Percentiles rank a stretch among this genome's conserved stretches.
phyloP scores from a whole-genome alignment of 331 rosid genomes.

The Arachis monticola region DNA sequence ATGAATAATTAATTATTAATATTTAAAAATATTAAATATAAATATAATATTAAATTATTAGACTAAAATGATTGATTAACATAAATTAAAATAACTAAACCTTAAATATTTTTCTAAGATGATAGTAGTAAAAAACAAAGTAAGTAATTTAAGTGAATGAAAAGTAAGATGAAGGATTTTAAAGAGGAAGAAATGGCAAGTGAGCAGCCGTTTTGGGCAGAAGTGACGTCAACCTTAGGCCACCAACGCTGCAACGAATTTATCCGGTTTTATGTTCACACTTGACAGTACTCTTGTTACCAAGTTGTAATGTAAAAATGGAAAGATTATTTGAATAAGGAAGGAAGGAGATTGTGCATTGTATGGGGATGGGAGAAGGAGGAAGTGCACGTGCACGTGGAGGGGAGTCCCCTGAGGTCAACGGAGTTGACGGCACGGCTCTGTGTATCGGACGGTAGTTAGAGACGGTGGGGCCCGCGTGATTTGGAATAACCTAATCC shows the following conservation, averaged over 20 bases:
- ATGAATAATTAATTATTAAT: too few relatives aligned
- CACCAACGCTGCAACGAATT: not conserved
- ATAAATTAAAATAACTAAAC: too few relatives aligned
- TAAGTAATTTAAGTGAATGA: not conserved
- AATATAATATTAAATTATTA: too few relatives aligned
- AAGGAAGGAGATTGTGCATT: not conserved
- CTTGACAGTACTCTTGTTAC: too few relatives aligned
- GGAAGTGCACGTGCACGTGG: conserved; percentile 42
- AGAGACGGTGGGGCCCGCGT: conserved; percentile 37
- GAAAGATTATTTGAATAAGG: not conserved
- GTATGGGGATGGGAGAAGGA: not conserved
- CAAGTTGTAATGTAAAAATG: not conserved
- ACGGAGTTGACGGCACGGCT: conserved; percentile 51
- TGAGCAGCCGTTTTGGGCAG: conserved; percentile 34
- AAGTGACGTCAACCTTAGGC: conserved; percentile 32
- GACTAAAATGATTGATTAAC: too few relatives aligned
- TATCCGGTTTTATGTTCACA: too few relatives aligned
- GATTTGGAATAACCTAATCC: conserved; percentile 46
- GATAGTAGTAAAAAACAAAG: not conserved
- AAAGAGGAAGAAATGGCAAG: not conserved
- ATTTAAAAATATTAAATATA: too few relatives aligned
- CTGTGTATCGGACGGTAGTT: conserved; percentile 39
- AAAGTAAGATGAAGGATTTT: not conserved
- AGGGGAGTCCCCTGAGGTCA: conserved; percentile 46
- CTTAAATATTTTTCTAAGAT: too few relatives aligned